Percentiles rank a stretch among this genome's conserved stretches.
phyloP scores from a whole-genome alignment of 2,329 filamentous ascomycete genomes.

The Neofusicoccum kwambonambiense region DNA sequence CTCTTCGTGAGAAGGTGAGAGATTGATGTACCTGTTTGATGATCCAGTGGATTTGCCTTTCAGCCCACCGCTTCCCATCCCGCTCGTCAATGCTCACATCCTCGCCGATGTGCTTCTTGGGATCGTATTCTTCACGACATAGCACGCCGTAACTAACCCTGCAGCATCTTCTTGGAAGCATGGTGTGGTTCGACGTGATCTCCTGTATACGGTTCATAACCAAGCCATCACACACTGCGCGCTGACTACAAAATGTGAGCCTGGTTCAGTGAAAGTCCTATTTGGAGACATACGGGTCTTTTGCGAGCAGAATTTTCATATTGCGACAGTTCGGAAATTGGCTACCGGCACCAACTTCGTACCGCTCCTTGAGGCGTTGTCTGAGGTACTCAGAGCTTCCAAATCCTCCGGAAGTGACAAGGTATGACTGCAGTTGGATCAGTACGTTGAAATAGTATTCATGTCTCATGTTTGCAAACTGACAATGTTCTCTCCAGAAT shows the following conservation, averaged over 20 bases:
- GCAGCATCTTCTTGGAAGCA: conserved; percentile 30
- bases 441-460: neutral
- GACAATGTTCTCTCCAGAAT: conserved; percentile 19
- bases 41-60: conserved; percentile 21
- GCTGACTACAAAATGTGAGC: conserved; percentile 28
- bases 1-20: too few relatives aligned
- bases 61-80: conserved; percentile 20
- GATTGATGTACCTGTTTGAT: conserved; percentile 16
- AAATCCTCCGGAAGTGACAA: conserved; percentile 36
- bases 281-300: conserved; percentile 35
- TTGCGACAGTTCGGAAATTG: neutral
- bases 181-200: conserved; percentile 35
- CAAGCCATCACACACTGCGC: conserved; percentile 50
- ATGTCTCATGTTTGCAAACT: too few relatives aligned
- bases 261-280: neutral
- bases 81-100: conserved; percentile 14
- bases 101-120: conserved; percentile 15
- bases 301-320: conserved; percentile 23
- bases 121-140: conserved; percentile 20
- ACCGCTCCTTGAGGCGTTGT: conserved; percentile 24
- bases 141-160: conserved; percentile 21
- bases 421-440: conserved; percentile 18
- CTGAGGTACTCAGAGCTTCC: conserved; percentile 35
- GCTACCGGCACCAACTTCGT: conserved; percentile 18
- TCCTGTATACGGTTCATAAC: conserved; percentile 48